These are phyloP conservation scores for Ustilago curta DNA, from an alignment of 1,284 basidiomycete species.

Conservation along the genomic window DNA sequence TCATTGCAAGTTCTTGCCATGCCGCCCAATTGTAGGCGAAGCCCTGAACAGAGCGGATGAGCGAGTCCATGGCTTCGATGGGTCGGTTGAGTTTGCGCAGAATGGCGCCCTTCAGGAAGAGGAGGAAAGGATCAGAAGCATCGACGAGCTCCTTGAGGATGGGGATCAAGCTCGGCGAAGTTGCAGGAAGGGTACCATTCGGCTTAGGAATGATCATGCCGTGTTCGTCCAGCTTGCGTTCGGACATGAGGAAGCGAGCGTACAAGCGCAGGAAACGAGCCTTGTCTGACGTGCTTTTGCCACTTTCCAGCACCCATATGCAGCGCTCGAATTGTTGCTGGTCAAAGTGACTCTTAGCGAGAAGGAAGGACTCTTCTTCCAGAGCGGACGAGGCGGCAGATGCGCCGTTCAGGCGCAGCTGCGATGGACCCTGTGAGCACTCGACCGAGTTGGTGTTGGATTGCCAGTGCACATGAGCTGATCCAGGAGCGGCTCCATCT, in stretches of 20 bases:
- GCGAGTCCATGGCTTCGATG: constrained; percentile 82
- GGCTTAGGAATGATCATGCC: constrained; percentile 54
- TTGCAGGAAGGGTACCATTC: constrained; percentile 46
- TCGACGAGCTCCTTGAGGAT: constrained; percentile 62
- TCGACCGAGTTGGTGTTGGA: constrained; percentile 48
- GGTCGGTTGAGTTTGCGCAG: constrained; percentile 65
- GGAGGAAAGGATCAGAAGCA: constrained; percentile 56
- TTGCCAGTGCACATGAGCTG: constrained; percentile 52
- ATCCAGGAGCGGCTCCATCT: constrained; percentile 34
- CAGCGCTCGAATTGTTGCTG: constrained; percentile 84
- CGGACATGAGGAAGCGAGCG: constrained; percentile 77
- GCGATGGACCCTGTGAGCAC: constrained; percentile 37
- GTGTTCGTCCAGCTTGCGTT: constrained; percentile 57
- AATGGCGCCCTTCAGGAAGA: constrained; percentile 68
- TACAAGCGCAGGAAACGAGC: constrained; percentile 84
- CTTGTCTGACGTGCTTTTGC: constrained; percentile 70
- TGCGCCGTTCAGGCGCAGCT: constrained; percentile 3
- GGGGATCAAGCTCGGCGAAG: constrained; percentile 46
- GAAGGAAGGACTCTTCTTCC: constrained; percentile 74
- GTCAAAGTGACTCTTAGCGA: constrained; percentile 82
- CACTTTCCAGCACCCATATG: constrained; percentile 70
- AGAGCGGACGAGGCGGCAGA: not conserved
- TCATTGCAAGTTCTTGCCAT: constrained; percentile 74
- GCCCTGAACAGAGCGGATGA: constrained; percentile 80
- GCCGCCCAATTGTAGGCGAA: constrained; percentile 97